These are phyloP conservation scores for Parachaetomium inaequale DNA, from an alignment of 495 filamentous ascomycete species.

Conservation along the genomic window DNA sequence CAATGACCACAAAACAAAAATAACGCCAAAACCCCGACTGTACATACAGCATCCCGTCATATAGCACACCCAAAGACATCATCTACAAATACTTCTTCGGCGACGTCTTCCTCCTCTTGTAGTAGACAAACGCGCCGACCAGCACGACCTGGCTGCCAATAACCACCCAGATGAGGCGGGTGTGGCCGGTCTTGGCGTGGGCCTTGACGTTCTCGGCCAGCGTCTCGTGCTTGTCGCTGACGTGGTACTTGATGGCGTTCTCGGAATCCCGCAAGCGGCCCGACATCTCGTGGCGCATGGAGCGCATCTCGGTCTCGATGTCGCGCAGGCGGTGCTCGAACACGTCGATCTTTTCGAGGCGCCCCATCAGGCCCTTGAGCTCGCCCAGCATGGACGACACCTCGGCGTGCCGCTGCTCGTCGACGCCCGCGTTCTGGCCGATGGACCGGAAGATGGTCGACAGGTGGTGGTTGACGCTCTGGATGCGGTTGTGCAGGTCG, in stretches of 20 bases:
- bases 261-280: constrained; percentile 63
- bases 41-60: constrained; percentile 14
- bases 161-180: constrained; percentile 68
- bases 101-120: constrained; percentile 73
- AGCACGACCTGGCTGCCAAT: constrained; percentile 73
- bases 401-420: constrained; percentile 60
- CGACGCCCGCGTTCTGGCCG: constrained; percentile 45
- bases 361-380: constrained; percentile 36
- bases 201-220: constrained; percentile 56
- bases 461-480: constrained; percentile 68
- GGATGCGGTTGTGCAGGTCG: constrained; percentile 77
- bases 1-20: neutral
- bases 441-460: constrained; percentile 64
- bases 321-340: constrained; percentile 51
- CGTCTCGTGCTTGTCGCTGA: constrained; percentile 68
- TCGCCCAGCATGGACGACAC: constrained; percentile 39
- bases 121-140: constrained; percentile 65
- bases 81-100: constrained; percentile 88
- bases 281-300: constrained; percentile 45
- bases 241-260: constrained; percentile 64
- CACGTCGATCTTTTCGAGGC: constrained; percentile 39
- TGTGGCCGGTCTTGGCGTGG: constrained; percentile 61
- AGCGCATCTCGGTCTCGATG: constrained; percentile 65
- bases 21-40: neutral
- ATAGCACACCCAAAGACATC: neutral